Percentiles rank a stretch among this genome's conserved stretches.
phyloP scores from a whole-genome alignment of 2,329 filamentous ascomycete species.

The Neonectria ditissima region DNA sequence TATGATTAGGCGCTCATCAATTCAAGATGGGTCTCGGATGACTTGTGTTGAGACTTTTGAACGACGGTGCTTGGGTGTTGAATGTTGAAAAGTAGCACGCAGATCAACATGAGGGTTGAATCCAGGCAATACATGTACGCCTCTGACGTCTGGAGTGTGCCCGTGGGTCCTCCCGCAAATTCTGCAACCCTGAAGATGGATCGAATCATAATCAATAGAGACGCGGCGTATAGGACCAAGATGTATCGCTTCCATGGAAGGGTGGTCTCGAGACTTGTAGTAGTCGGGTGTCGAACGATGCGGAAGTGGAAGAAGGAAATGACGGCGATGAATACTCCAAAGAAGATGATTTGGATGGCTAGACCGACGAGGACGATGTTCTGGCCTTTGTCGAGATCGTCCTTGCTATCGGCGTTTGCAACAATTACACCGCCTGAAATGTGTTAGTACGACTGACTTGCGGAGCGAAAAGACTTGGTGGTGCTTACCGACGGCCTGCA shows the following conservation, averaged over 20 bases:
- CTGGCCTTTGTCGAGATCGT: constrained; percentile 49
- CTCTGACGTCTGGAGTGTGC: constrained; percentile 7
- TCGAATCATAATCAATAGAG: constrained; percentile 52
- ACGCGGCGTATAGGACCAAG: constrained; percentile 50
- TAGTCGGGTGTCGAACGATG: constrained; percentile 15
- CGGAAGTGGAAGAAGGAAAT: constrained; percentile 57
- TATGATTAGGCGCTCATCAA: neutral
- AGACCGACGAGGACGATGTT: constrained; percentile 66
- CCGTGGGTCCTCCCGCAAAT: neutral
- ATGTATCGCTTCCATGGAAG: constrained; percentile 50
- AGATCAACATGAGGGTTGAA: constrained; percentile 14
- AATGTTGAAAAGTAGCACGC: constrained; percentile 9
- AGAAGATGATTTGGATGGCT: constrained; percentile 65
- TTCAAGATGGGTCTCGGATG: neutral
- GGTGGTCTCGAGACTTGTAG: constrained; percentile 18
- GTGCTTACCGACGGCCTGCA: constrained; percentile 43
- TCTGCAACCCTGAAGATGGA: constrained; percentile 13
- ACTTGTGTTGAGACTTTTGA: constrained; percentile 1
- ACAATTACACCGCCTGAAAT: neutral
- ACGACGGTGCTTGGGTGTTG: constrained; percentile 15
- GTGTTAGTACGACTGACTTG: neutral
- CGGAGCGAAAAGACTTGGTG: neutral
- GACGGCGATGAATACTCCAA: constrained; percentile 62
- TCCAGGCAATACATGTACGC: constrained; percentile 16
- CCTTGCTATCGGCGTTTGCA: constrained; percentile 42